Conservation (phyloP, 2,329 filamentous ascomycete genomes). For the Thermothelomyces thermophilus region DNA sequence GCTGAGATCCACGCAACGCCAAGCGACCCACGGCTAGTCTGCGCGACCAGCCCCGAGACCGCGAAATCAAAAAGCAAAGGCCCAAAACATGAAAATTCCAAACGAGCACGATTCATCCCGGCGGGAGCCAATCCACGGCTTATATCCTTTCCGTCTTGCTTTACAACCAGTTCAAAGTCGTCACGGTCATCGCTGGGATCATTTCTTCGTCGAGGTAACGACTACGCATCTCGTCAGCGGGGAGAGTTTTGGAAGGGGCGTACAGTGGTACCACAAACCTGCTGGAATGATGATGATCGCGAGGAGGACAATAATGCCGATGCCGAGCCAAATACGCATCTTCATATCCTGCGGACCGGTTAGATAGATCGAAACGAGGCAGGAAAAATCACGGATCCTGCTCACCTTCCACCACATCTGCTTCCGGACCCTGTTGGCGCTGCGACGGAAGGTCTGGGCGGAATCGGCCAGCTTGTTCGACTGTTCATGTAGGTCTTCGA, state of each 20-base stretch:
- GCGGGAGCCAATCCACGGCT: too few species aligned
- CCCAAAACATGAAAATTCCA: constrained; percentile 24
- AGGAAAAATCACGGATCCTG: background rate
- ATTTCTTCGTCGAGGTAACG: constrained; percentile 19
- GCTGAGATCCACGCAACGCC: constrained; percentile 19
- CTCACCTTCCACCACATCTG: constrained; percentile 94
- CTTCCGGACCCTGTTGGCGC: constrained; percentile 92
- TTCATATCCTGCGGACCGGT: constrained; percentile 84
- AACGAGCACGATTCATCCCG: constrained; percentile 21
- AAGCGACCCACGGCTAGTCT: constrained; percentile 12
- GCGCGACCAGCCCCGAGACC: constrained; percentile 18
- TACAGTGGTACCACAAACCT: constrained; percentile 50
- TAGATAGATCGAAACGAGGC: background rate
- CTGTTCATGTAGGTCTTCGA: constrained; percentile 87
- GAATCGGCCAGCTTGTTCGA: constrained; percentile 89
- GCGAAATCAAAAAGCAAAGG: constrained; percentile 23
- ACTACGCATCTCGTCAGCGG: constrained; percentile 19
- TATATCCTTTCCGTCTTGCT: constrained; percentile 20
- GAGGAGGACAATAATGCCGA: constrained; percentile 84
- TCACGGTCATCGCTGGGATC: constrained; percentile 18
- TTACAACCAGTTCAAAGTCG: constrained; percentile 14
- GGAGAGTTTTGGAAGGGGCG: background rate
- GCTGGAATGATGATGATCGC: constrained; percentile 90
- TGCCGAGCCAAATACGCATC: constrained; percentile 96
- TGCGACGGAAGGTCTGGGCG: constrained; percentile 90